Conservation (phyloP, 202 grass and related monocot species). For the Schoenoplectus triqueter region DNA sequence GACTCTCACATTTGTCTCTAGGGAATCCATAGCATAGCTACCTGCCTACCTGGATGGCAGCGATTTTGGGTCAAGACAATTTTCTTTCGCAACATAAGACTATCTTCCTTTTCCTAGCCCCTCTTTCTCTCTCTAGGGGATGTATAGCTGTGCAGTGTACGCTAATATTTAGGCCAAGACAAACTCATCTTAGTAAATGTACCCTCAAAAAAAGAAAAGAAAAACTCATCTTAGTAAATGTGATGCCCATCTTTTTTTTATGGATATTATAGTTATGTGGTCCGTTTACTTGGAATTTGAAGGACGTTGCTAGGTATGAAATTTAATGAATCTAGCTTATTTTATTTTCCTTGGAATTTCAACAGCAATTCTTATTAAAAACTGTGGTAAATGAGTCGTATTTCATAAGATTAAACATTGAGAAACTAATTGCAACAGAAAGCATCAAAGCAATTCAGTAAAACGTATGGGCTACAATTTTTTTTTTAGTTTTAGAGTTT, state of each 20-base stretch:
- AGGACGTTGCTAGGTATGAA: slow-evolving; percentile 41
- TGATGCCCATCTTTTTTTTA: neutral
- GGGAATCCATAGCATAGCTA: slow-evolving; percentile 45
- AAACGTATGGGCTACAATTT: neutral
- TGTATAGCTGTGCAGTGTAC: slow-evolving; percentile 49
- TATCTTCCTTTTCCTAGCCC: neutral
- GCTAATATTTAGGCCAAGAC: slow-evolving; percentile 61
- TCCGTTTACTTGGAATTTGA: slow-evolving; percentile 50
- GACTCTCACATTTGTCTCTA: slow-evolving; percentile 40
- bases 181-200: slow-evolving; percentile 54
- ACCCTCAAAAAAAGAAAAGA: slow-evolving; percentile 25
- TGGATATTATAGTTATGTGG: slow-evolving; percentile 6
- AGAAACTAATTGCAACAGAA: neutral
- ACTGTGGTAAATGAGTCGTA: neutral
- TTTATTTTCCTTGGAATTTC: slow-evolving; percentile 35
- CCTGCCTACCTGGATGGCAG: slow-evolving; percentile 35
- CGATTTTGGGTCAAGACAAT: slow-evolving; percentile 66
- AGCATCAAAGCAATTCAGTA: neutral
- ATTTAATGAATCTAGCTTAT: slow-evolving; percentile 41
- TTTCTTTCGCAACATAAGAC: slow-evolving; percentile 45
- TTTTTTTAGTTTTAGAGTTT: too few species aligned
- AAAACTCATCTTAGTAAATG: slow-evolving; percentile 54
- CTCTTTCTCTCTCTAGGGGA: slow-evolving; percentile 51
- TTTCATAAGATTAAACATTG: neutral
- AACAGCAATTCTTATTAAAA: neutral